phyloP scores from a whole-genome alignment of 2,329 filamentous ascomycete species.

The Tolypocladium tundrense region DNA sequence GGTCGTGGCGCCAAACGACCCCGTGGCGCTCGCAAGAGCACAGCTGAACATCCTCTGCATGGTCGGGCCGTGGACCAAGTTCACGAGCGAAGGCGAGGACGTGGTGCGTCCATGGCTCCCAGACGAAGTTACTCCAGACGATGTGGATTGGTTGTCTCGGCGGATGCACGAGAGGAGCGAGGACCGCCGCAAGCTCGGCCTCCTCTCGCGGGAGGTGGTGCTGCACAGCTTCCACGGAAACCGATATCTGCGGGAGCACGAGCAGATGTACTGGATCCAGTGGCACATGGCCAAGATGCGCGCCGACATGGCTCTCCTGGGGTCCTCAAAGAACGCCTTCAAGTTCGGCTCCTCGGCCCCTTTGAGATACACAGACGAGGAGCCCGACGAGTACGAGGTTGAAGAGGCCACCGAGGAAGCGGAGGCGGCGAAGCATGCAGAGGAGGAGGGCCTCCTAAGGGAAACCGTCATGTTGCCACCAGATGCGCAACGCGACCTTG shows the following conservation, averaged over 20 bases:
- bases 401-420: neutral
- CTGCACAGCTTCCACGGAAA: constrained; percentile 49
- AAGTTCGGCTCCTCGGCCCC: constrained; percentile 9
- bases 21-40: constrained; percentile 46
- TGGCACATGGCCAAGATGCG: constrained; percentile 22
- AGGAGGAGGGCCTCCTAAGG: neutral
- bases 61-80: constrained; percentile 50
- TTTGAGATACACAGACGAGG: constrained; percentile 10
- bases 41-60: constrained; percentile 53
- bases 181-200: constrained; percentile 45
- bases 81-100: constrained; percentile 40
- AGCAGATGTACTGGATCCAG: constrained; percentile 47
- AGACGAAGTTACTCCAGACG: constrained; percentile 32
- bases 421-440: neutral
- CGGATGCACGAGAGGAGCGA: constrained; percentile 52
- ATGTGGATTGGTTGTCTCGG: constrained; percentile 41
- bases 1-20: constrained; percentile 55
- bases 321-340: constrained; percentile 8
- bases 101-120: constrained; percentile 8
- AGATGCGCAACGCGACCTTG: neutral
- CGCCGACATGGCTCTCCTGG: constrained; percentile 5
- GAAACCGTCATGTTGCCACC: neutral
- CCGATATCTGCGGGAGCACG: constrained; percentile 50
- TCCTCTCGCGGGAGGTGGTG: constrained; percentile 47
- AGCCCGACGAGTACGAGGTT: constrained; percentile 6